Evolutionary conservation across 2,329 filamentous ascomycete genomes (phyloP).

Genomic region (Lecanicillium sp.): DNA sequence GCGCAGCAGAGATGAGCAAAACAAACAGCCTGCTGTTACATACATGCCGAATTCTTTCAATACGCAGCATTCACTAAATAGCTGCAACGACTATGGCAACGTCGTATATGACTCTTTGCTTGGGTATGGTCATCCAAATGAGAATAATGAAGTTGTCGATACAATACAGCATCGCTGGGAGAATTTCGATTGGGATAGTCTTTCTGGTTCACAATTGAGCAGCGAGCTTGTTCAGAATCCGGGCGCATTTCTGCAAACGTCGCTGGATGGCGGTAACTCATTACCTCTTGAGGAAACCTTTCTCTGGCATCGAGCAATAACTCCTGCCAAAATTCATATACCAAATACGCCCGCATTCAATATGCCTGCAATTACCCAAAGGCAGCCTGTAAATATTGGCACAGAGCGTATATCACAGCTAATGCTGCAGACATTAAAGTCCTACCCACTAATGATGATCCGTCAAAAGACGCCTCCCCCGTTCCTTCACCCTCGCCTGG

Average conservation of each 20-base stretch:
- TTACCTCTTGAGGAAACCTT: not conserved
- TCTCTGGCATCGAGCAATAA: not conserved
- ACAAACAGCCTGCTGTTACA: too few relatives aligned
- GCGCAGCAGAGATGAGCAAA: too few relatives aligned
- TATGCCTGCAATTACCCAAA: not conserved
- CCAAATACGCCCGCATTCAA: not conserved
- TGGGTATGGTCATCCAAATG: too few relatives aligned
- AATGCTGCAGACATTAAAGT: slow-evolving; percentile 6
- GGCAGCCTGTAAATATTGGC: not conserved
- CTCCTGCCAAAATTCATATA: not conserved
- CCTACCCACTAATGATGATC: slow-evolving; percentile 8
- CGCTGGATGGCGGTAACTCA: not conserved
- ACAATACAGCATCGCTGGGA: too few relatives aligned
- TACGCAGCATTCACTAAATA: too few relatives aligned
- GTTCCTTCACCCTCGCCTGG: slow-evolving; percentile 5
- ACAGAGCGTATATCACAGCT: slow-evolving; percentile 1
- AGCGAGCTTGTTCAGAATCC: not conserved
- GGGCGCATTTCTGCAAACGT: not conserved
- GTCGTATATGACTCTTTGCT: too few relatives aligned
- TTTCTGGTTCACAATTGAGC: too few relatives aligned
- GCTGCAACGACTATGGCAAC: too few relatives aligned
- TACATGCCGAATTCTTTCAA: too few relatives aligned
- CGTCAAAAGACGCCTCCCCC: slow-evolving; percentile 4
- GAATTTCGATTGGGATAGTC: too few relatives aligned
- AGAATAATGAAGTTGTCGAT: too few relatives aligned